phyloP scores from a whole-genome alignment of 495 filamentous ascomycete species.

The Aspergillus bertholletiae region DNA sequence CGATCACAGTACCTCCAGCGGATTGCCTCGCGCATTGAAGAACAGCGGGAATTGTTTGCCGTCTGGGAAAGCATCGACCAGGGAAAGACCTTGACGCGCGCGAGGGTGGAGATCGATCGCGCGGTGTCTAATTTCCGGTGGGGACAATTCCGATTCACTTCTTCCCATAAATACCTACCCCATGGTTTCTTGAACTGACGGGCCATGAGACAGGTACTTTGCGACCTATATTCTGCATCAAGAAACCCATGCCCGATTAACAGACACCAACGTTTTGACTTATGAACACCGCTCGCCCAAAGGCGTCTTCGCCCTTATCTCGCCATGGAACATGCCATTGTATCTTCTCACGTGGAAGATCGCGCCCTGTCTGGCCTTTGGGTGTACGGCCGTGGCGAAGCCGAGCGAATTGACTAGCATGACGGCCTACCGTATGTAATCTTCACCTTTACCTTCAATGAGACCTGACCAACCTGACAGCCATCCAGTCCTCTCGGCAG shows the following conservation, averaged over 20 bases:
- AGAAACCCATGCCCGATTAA: slow-evolving; percentile 15
- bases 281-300: slow-evolving; percentile 20
- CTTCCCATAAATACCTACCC: too few species aligned
- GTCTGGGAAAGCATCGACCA: slow-evolving; percentile 20
- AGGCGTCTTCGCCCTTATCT: slow-evolving; percentile 16
- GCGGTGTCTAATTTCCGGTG: slow-evolving; percentile 20
- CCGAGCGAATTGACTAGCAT: slow-evolving; percentile 20
- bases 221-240: slow-evolving; percentile 19
- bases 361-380: slow-evolving; percentile 43
- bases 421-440: slow-evolving; percentile 13
- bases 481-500: slow-evolving; percentile 9
- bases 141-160: neutral
- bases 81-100: slow-evolving; percentile 14
- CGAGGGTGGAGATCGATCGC: slow-evolving; percentile 17
- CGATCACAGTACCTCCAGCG: slow-evolving; percentile 12
- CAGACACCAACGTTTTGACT: slow-evolving; percentile 8
- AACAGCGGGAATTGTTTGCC: slow-evolving; percentile 13
- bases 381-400: slow-evolving; percentile 31
- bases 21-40: slow-evolving; percentile 8
- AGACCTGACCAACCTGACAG: neutral
- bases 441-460: neutral
- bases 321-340: slow-evolving; percentile 24
- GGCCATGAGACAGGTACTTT: slow-evolving; percentile 9
- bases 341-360: slow-evolving; percentile 33
- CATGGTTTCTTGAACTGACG: neutral